Evolutionary conservation across 805 yeast species (phyloP).

Genomic region (Pichia exigua): DNA sequence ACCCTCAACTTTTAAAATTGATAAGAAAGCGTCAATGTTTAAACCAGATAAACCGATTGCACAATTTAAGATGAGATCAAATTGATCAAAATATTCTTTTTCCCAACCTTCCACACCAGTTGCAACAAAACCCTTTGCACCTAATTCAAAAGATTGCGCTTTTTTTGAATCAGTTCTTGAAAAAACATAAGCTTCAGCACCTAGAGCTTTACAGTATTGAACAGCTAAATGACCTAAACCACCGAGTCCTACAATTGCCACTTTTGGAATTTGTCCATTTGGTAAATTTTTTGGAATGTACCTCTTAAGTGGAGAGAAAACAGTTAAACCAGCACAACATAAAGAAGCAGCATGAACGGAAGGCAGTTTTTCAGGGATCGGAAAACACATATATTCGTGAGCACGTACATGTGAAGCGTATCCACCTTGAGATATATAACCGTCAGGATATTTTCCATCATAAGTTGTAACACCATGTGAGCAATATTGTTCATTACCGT

Average conservation of each 20-base stretch:
- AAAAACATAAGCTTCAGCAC: constrained; percentile 38
- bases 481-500: constrained; percentile 41
- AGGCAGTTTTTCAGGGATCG: constrained; percentile 37
- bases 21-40: constrained; percentile 29
- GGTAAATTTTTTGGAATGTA: constrained; percentile 25
- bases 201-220: constrained; percentile 37
- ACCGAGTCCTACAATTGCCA: constrained; percentile 39
- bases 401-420: constrained; percentile 42
- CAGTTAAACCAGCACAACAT: constrained; percentile 47
- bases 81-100: constrained; percentile 24
- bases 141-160: constrained; percentile 32
- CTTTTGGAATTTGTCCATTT: constrained; percentile 28
- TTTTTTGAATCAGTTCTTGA: constrained; percentile 35
- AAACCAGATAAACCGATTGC: constrained; percentile 34
- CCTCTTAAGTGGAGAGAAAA: constrained; percentile 41
- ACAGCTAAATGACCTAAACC: constrained; percentile 43
- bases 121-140: constrained; percentile 37
- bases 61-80: constrained; percentile 36
- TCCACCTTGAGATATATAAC: constrained; percentile 35
- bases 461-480: constrained; percentile 34
- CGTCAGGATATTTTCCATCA: constrained; percentile 31
- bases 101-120: constrained; percentile 40
- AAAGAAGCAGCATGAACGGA: constrained; percentile 39
- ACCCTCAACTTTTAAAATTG: constrained; percentile 30
- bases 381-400: constrained; percentile 38